Evolutionary conservation across 352 stramenopile species (phyloP), one percentile per base, ranked within the genome.

Genomic region (Pythium folliculosum): DNA sequence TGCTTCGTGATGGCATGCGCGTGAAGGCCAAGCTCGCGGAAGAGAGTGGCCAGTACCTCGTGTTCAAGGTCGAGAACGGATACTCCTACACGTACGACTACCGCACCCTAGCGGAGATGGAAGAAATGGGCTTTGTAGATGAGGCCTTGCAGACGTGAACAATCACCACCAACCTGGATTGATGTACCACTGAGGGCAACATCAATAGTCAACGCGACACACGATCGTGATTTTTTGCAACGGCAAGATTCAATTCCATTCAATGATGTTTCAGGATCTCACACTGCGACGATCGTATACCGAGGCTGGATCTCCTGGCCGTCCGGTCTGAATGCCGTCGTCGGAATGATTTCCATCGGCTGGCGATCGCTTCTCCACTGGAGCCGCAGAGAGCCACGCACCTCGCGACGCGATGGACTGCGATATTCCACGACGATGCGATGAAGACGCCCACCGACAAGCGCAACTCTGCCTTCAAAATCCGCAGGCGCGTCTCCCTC

Each of bases 81-180:
- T 91, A 76, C 57, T 76, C 70, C 50, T 93, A 91, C 71, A 80
- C 72, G 25, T 93, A 93, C 47, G 19, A 75, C 17, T 76, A 83
- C 35, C 70, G 72, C n/a, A 70, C 77, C 5, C 54, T 65, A 2
- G 25, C 55, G 10, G 53, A 69, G 56, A 32, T 76, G 10, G 27
- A 45, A 1, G 64, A 77, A 60, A 80, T 82, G 56, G 77, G 79
- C 1, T 70, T 76, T 61, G 62, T 55, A 2, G 68, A 75, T 13
- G 63, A 70, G 52, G 30, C 14, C 23, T 52, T 16, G 27, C 47
- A 19, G 4, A 9, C 5, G 6, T 13, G 47, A n/a, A n/a, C n/a
- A n/a, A n/a, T n/a, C n/a, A n/a, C n/a, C n/a, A n/a, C n/a, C n/a
- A n/a, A n/a, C n/a, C n/a, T n/a, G n/a, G n/a, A n/a, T n/a, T n/a